These are phyloP conservation scores for Huiozyma sinensis DNA, from an alignment of 805 yeast genomes.

Conservation along the genomic window DNA sequence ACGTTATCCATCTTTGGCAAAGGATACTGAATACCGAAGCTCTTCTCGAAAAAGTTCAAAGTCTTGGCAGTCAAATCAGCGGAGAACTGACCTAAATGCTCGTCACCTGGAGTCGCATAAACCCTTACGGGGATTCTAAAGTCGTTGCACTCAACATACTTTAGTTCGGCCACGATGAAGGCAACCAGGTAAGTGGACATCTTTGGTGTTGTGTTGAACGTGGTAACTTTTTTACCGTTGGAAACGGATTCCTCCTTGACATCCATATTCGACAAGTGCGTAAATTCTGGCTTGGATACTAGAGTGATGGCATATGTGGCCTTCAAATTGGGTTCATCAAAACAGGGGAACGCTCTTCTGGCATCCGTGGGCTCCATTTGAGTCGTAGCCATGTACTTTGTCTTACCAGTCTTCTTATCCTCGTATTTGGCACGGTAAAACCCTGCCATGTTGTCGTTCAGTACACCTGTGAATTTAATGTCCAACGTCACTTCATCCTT, in stretches of 20 bases:
- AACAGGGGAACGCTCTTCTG: constrained; percentile 67
- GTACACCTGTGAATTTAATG: constrained; percentile 47
- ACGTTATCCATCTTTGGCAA: constrained; percentile 72
- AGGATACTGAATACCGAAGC: constrained; percentile 64
- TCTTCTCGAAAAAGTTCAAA: constrained; percentile 51
- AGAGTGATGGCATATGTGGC: constrained; percentile 53
- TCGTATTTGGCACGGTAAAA: constrained; percentile 56
- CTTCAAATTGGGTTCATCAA: constrained; percentile 62
- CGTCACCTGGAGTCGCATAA: constrained; percentile 47
- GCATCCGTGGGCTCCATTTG: constrained; percentile 67
- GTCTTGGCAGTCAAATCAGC: constrained; percentile 56
- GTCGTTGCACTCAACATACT: constrained; percentile 42
- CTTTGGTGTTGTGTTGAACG: constrained; percentile 53
- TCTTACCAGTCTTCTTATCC: constrained; percentile 31
- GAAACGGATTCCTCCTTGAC: constrained; percentile 31
- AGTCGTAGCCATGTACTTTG: constrained; percentile 22
- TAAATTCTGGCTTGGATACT: constrained; percentile 39
- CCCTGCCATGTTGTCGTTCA: constrained; percentile 62
- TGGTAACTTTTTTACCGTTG: constrained; percentile 35
- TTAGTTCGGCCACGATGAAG: constrained; percentile 58
- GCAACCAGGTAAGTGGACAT: constrained; percentile 72
- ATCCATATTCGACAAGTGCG: constrained; percentile 62
- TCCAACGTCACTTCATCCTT: constrained; percentile 33
- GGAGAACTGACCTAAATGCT: constrained; percentile 50
- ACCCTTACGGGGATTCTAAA: constrained; percentile 46